A percentile compares a stretch with the other conserved stretches of the same genome.
Evolutionary conservation across 441 rosid genomes (phyloP).

Genomic region (Adansonia madagascariensis): DNA sequence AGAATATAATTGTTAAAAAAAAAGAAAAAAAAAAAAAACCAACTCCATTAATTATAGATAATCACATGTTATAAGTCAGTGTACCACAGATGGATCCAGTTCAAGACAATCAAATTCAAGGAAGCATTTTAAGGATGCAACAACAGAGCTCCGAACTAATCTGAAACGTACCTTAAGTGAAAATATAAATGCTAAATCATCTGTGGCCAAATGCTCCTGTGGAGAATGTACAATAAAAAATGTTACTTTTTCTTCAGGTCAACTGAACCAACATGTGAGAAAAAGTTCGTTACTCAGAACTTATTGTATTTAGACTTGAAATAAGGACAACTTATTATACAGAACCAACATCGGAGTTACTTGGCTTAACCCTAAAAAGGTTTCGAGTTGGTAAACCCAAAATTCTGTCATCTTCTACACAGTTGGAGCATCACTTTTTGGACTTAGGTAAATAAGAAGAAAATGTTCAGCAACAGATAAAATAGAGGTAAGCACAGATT

Average conservation of each 20-base stretch:
- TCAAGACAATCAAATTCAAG: conserved; percentile 2
- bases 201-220: conserved; percentile 95
- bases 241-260: neutral
- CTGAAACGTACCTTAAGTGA: conserved; percentile 70
- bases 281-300: neutral
- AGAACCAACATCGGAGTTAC: too few species aligned
- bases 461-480: neutral
- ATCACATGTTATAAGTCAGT: neutral
- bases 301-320: neutral
- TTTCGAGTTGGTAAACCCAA: neutral
- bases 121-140: conserved; percentile 19
- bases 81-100: neutral
- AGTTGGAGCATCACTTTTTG: neutral
- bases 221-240: conserved; percentile 22
- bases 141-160: conserved; percentile 27
- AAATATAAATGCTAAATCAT: conserved; percentile 83
- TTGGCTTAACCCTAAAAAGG: neutral
- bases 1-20: neutral
- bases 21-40: neutral
- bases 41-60: neutral
- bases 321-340: neutral
- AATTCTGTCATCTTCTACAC: neutral
- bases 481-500: too few species aligned
- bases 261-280: neutral
- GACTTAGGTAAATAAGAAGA: neutral